Evolutionary conservation across 805 yeast genomes (phyloP).

Genomic region (Pichia californica): DNA sequence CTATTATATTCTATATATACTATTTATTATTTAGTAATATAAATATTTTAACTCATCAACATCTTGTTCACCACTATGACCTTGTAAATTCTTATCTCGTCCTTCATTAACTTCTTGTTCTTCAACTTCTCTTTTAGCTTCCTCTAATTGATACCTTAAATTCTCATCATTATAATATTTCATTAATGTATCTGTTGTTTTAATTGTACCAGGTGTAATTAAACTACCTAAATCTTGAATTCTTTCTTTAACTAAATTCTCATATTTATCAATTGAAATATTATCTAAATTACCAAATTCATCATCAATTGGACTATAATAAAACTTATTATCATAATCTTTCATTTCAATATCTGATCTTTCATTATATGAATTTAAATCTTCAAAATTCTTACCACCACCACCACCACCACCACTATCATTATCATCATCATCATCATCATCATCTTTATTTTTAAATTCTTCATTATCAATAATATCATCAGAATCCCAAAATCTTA

Average conservation of each 20-base stretch:
- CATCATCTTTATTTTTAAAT: background rate
- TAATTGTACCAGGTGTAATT: background rate
- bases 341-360: background rate
- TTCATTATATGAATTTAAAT: no score
- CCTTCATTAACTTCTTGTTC: constrained; percentile 29
- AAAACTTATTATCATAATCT: background rate
- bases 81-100: constrained; percentile 35
- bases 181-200: background rate
- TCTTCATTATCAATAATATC: background rate
- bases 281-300: background rate
- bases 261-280: background rate
- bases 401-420: background rate
- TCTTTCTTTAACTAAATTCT: background rate
- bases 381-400: background rate
- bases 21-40: constrained; percentile 1
- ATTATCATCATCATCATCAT: background rate
- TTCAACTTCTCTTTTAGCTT: constrained; percentile 44
- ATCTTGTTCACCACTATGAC: constrained; percentile 45
- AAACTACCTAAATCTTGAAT: constrained; percentile 1
- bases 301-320: no score
- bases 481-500: constrained; percentile 2
- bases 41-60: constrained; percentile 31
- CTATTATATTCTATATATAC: no score
- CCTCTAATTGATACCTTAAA: constrained; percentile 7
- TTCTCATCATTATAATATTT: background rate